Percentiles rank a stretch among this genome's conserved stretches.
Evolutionary conservation across 345 rosid genomes (phyloP).

Genomic region (Eucalyptus sp.): DNA sequence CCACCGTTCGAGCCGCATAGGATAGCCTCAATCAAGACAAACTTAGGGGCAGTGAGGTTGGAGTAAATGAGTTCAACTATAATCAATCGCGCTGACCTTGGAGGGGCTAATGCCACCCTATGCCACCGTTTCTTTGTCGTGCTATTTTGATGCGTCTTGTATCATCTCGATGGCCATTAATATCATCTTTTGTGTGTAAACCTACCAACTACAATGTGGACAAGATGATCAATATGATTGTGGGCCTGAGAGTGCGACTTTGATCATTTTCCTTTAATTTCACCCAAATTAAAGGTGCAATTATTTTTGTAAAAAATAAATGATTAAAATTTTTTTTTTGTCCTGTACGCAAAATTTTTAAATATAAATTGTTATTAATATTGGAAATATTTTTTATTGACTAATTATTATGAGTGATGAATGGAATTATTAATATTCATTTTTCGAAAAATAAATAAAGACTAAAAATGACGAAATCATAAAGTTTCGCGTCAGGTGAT

Average conservation of each 20-base stretch:
- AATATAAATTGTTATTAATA: no score
- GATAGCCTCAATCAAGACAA: neutral
- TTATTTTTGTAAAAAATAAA: no score
- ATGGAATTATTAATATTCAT: no score
- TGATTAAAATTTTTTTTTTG: no score
- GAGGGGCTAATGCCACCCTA: neutral
- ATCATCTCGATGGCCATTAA: neutral
- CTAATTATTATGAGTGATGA: no score
- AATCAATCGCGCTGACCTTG: accelerated
- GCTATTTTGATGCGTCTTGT: neutral
- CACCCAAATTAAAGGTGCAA: accelerated
- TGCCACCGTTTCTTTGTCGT: neutral
- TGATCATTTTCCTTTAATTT: neutral
- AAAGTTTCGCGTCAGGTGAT: neutral
- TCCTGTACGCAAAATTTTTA: no score
- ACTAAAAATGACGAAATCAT: neutral
- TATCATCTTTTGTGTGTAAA: neutral
- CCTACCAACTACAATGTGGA: neutral
- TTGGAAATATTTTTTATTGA: no score
- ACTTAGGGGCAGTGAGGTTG: accelerated
- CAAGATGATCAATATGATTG: neutral
- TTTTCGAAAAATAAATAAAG: no score
- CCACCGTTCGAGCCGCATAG: neutral
- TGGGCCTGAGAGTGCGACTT: accelerated
- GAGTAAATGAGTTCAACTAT: neutral